Conservation (phyloP, 225 moss, liverwort and hornwort genomes). For the Neckera pumila region DNA sequence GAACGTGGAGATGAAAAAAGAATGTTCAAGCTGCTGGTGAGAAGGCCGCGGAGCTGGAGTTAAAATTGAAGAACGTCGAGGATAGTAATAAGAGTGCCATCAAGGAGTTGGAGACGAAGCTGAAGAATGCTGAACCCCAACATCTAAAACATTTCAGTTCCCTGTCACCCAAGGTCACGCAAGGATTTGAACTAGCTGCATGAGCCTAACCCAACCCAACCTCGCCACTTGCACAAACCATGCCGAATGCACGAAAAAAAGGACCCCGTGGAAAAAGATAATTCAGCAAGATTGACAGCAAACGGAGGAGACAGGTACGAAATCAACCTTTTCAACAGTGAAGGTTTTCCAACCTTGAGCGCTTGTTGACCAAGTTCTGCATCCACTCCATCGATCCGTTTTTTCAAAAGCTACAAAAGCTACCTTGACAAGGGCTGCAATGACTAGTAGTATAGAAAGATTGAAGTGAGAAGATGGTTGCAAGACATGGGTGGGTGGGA, state of each 20-base stretch:
- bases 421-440: background rate
- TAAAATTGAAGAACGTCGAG: conserved; percentile 18
- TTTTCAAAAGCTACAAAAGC: background rate
- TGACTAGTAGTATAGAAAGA: background rate
- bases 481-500: background rate
- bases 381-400: background rate
- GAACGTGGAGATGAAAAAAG: conserved; percentile 1
- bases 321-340: background rate
- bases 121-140: background rate
- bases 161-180: background rate
- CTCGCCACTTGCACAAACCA: background rate
- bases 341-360: background rate
- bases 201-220: background rate
- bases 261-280: background rate
- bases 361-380: background rate
- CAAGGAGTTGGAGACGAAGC: conserved; percentile 7
- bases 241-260: background rate
- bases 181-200: background rate
- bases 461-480: background rate
- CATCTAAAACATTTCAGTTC: background rate
- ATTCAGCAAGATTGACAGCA: background rate
- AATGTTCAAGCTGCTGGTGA: conserved; percentile 22
- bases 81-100: conserved; percentile 1
- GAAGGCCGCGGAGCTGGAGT: conserved; percentile 34
- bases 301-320: background rate